phyloP scores from a whole-genome alignment of 176 grass and related monocot genomes.

The sorghum (Sorghum bicolor) region DNA sequence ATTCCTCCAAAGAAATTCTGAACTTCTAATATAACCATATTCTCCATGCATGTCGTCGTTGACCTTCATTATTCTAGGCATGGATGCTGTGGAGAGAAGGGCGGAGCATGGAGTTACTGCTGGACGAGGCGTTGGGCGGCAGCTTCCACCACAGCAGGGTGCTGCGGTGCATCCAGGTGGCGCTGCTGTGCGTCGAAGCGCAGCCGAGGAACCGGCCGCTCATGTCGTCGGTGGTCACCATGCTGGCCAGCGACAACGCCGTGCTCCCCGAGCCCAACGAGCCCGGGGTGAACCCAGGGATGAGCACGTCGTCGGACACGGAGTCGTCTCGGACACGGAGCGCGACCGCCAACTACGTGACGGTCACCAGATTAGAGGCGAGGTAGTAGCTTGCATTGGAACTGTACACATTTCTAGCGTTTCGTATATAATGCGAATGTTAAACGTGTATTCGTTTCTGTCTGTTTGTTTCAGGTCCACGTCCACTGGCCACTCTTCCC shows the following conservation, averaged over 20 bases:
- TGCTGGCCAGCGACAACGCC: conserved; percentile 38
- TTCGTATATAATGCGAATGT: neutral
- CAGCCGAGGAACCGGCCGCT: conserved; percentile 36
- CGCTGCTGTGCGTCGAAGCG: conserved; percentile 41
- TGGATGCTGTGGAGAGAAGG: conserved; percentile 52
- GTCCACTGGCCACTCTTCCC: neutral
- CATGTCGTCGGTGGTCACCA: conserved; percentile 38
- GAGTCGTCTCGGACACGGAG: neutral
- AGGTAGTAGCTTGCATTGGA: conserved; percentile 28
- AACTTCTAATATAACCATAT: too few relatives aligned
- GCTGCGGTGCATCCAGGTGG: conserved; percentile 39
- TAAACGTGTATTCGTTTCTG: neutral
- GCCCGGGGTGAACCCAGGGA: conserved; percentile 9
- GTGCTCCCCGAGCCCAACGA: conserved; percentile 30
- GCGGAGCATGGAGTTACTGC: neutral
- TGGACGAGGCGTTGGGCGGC: conserved; percentile 23
- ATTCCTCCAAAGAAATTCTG: neutral
- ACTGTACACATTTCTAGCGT: neutral
- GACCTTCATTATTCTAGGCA: neutral
- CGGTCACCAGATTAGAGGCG: neutral
- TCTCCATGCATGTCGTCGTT: neutral
- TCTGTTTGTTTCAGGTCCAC: neutral
- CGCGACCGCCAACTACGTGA: neutral
- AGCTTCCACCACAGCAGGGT: conserved; percentile 4
- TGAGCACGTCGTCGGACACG: neutral